Percentiles rank a stretch among this genome's conserved stretches.
Conservation (phyloP, 805 yeast species). For the Lachancea nothofagi region DNA sequence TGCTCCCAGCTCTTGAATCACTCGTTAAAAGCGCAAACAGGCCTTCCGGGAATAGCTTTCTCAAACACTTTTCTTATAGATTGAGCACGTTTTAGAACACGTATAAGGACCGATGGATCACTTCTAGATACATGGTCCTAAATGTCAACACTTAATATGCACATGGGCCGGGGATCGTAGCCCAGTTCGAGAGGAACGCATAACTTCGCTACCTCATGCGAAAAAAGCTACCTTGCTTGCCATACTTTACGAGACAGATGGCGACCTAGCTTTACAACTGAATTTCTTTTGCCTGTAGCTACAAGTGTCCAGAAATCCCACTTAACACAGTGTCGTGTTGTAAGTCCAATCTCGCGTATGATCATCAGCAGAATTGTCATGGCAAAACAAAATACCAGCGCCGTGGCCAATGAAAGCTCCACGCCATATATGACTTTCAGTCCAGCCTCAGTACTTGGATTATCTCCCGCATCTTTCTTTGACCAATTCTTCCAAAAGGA, state of each 20-base stretch:
- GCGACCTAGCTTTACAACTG: background rate
- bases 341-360: constrained; percentile 6
- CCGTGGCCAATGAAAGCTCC: background rate
- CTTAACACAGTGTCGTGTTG: constrained; percentile 7
- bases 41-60: too few relatives aligned
- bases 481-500: background rate
- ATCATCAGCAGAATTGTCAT: constrained; percentile 4
- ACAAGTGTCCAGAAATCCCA: constrained; percentile 10
- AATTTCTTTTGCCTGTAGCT: constrained; percentile 4
- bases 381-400: constrained; percentile 4
- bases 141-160: too few relatives aligned
- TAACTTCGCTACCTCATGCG: background rate
- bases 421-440: background rate
- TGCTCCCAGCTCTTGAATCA: too few relatives aligned
- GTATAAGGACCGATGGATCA: too few relatives aligned
- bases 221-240: background rate
- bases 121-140: too few relatives aligned
- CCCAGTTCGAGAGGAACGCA: too few relatives aligned
- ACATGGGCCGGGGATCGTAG: too few relatives aligned
- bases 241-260: background rate
- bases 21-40: too few relatives aligned
- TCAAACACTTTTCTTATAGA: too few relatives aligned
- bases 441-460: background rate
- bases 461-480: background rate
- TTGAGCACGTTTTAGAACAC: too few relatives aligned